Base-by-base conservation (phyloP, 805 yeast species). In the Nematodospora valgi region DNA sequence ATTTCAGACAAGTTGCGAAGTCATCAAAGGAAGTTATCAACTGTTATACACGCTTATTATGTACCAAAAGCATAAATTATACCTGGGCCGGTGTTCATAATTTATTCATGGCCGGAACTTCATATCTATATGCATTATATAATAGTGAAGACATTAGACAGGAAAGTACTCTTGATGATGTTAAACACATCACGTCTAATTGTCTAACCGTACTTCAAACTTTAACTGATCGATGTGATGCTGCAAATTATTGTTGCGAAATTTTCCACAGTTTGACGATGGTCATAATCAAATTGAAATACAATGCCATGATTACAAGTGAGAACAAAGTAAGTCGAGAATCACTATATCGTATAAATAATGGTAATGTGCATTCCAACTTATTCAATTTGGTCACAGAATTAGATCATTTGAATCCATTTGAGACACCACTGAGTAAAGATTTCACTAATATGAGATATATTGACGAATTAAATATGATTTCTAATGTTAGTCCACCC, bases 51-150 rank as follows among this genome's bases (percentile, higher is more conserved):
- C 74, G 72, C 34, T 59, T 88, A 24, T 74, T 72, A 45, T 56
- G 64, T n/a, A 68, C 68, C 19, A 74, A 74, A 47, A 66, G 75
- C 30, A 71, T 87, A 40, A 86, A 86, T 56, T 88, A 85, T 57
- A 86, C 96, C 0, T 88, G 96, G 96, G 89, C 88, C 2, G 93
- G 94, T 0, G 89, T 86, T 3, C 95, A 87, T 55, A 87, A 86
- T 52, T 64, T 86, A 35, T 86, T 86, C 53, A 82, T 85, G 83
- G 89, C 95, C 0, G 94, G 95, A 1, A 82, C 91, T 18, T 82
- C 95, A 1, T 87, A 78, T 47, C 63, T 88, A 28, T 87, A 84
- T 52, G 74, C 88, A 1, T 68, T 86, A 10, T 87, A 84, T 54
- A 82, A 82, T 53, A 76, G 85, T 23, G 68, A 68, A n/a, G 72